phyloP scores from a whole-genome alignment of 495 filamentous ascomycete species.

The Xylaria nigripes region DNA sequence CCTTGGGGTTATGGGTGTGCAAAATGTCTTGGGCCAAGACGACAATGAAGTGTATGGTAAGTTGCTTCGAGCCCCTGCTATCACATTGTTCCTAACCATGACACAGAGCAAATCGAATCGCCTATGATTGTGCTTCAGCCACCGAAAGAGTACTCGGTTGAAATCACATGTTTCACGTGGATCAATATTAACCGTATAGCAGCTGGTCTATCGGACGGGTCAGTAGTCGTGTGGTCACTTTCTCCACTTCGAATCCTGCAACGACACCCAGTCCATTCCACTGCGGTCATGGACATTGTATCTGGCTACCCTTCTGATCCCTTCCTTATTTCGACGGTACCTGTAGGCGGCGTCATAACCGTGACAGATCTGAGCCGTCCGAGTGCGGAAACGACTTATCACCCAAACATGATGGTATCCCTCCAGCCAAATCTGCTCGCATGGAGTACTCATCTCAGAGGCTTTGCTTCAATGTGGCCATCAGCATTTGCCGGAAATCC shows the following conservation, averaged over 20 bases:
- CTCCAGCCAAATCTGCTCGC: conserved; percentile 40
- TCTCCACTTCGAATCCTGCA: conserved; percentile 31
- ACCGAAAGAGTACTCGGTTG: conserved; percentile 32
- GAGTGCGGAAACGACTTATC: conserved; percentile 38
- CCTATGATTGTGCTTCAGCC: conserved; percentile 35
- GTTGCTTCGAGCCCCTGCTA: neutral
- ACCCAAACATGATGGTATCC: conserved; percentile 35
- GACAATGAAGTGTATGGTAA: conserved; percentile 27
- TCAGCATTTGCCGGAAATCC: conserved; percentile 37
- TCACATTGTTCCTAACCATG: conserved; percentile 11
- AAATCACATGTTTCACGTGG: conserved; percentile 42
- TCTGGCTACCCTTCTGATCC: conserved; percentile 41
- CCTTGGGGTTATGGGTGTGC: conserved; percentile 34
- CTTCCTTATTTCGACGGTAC: conserved; percentile 36
- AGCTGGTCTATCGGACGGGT: conserved; percentile 41
- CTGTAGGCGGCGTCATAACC: conserved; percentile 38
- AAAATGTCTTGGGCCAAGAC: conserved; percentile 9
- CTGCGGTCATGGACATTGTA: conserved; percentile 39
- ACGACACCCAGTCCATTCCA: conserved; percentile 35
- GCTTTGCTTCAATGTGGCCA: conserved; percentile 39
- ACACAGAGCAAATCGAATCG: conserved; percentile 30
- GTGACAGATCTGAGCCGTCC: conserved; percentile 39
- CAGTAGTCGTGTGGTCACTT: conserved; percentile 41
- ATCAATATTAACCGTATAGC: conserved; percentile 40
- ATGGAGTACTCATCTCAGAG: conserved; percentile 40